phyloP scores from a whole-genome alignment of 169 alveolate species.

The Cryptosporidium viatorum region DNA sequence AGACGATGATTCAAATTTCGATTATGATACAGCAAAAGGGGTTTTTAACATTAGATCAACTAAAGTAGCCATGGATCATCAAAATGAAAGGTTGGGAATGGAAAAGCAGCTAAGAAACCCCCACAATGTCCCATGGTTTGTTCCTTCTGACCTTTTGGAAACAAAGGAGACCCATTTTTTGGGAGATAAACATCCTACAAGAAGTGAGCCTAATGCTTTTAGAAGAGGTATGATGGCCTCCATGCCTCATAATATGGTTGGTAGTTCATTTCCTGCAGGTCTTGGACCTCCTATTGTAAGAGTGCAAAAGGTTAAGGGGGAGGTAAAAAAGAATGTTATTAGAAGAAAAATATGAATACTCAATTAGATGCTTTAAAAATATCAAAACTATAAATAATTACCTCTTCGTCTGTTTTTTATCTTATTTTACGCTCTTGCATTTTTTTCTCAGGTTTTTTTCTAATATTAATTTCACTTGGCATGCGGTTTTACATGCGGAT shows the following conservation, averaged over 20 bases:
- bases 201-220: neutral
- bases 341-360: neutral
- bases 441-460: neutral
- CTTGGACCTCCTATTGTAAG: neutral
- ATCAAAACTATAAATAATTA: neutral
- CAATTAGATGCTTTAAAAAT: neutral
- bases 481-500: neutral
- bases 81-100: neutral
- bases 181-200: neutral
- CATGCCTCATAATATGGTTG: neutral
- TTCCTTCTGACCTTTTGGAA: neutral
- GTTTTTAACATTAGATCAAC: neutral
- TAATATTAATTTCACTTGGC: neutral
- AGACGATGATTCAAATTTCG: slow-evolving; percentile 1
- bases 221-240: slow-evolving; percentile 30
- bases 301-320: neutral
- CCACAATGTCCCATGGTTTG: neutral
- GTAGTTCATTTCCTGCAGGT: neutral
- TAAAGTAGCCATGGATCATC: neutral
- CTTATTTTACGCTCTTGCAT: neutral
- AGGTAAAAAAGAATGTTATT: neutral
- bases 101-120: neutral
- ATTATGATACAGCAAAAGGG: neutral
- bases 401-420: neutral
- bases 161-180: neutral